Percentiles rank a stretch among this genome's conserved stretches.
phyloP scores from a whole-genome alignment of 176 grass and related monocot genomes.

The Hyparrhenia diplandra region DNA sequence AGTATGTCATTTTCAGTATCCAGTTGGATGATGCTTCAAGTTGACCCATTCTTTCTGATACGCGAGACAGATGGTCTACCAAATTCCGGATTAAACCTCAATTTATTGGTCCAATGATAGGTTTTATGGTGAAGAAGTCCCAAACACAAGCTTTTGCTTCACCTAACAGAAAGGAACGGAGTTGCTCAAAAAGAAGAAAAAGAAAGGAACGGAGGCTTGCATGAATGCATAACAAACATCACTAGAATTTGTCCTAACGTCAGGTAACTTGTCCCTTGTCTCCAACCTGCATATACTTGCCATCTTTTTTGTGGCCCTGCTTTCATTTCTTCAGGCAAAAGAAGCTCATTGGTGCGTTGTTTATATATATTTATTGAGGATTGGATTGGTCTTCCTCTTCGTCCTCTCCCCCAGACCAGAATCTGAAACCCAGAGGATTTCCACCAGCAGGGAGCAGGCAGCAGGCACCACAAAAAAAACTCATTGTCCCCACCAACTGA shows the following conservation, averaged over 20 bases:
- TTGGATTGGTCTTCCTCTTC: neutral
- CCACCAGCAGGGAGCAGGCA: neutral
- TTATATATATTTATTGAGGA: neutral
- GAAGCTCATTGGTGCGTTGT: neutral
- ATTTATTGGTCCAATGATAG: neutral
- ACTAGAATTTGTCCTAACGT: conserved; percentile 6
- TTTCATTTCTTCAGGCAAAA: neutral
- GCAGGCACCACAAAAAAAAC: neutral
- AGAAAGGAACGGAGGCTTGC: neutral
- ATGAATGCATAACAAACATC: neutral
- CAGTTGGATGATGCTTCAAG: conserved; percentile 27
- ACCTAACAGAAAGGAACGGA: neutral
- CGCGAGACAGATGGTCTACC: conserved; percentile 21
- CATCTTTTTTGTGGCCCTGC: neutral
- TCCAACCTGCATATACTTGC: neutral
- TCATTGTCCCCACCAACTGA: neutral
- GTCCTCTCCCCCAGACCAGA: neutral
- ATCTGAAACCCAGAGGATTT: neutral
- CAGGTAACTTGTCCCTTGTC: conserved; percentile 17
- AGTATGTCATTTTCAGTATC: conserved; percentile 5
- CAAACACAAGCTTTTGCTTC: neutral
- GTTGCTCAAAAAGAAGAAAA: too few species aligned
- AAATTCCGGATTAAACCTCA: neutral
- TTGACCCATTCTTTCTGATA: neutral
- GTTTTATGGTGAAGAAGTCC: neutral